Evolutionary conservation across 129 eudicot species (phyloP), one percentile per base, ranked within the genome.

Genomic region (Escallonia herrerae): DNA sequence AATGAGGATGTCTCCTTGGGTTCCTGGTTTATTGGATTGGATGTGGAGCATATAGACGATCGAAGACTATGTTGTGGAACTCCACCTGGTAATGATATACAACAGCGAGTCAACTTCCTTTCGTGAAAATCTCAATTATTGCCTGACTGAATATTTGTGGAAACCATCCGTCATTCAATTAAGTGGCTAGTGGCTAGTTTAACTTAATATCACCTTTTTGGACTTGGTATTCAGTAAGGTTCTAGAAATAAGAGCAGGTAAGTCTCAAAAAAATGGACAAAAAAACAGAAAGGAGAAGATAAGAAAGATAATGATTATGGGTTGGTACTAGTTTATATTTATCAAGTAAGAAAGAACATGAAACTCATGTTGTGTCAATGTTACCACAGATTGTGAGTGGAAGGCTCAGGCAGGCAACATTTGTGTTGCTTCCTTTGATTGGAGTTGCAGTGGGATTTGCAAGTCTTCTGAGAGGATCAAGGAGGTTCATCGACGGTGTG

Each of bases 371-470:
- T 4, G 15, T 47, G 63, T 22, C 22, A 47, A 7, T 76, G 59
- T 39, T 50, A 64, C 42, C 45, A 64, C 79, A 91, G 97, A 87
- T 80, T 91, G 97, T 9, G 95, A 91, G 80, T 87, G 95, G 97
- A 87, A 87, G 78, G 95, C 95, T 63, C 97, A 87, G 74, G 93
- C 90, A 15, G 95, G 97, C 67, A 91, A 91, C 83, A 72, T 80
- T 51, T 91, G 97, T 67, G 96, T 81, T 62, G 97, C 96, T 2
- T 91, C 96, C 12, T 91, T 84, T 47, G 97, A 91, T 43, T 91
- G 96, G 97, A 87, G 84, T 64, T 87, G 97, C 84, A 87, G 90
- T 9, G 96, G 97, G 47, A 87, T 91, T 48, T 91, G 96, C 80
- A 83, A 63, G 62, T 87, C 97, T 6, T 81, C 80, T 33, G 97